Percentiles rank a stretch among this genome's conserved stretches.
Evolutionary conservation across 495 filamentous ascomycete species (phyloP).

Genomic region (Geoglossum glabrum): DNA sequence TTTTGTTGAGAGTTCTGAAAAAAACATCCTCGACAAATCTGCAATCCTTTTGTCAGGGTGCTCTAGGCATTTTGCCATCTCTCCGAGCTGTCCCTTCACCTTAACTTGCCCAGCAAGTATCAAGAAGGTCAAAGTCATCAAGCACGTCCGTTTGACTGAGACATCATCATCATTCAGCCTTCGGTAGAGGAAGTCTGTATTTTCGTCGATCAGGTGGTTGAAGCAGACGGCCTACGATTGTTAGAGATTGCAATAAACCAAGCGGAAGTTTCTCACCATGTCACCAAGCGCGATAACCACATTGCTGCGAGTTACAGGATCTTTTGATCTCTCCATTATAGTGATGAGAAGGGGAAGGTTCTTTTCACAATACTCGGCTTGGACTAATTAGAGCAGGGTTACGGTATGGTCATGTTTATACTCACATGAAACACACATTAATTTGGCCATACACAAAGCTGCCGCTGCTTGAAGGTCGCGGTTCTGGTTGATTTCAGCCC

Average conservation of each 20-base stretch:
- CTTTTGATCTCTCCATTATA: conserved; percentile 81
- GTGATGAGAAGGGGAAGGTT: conserved; percentile 91
- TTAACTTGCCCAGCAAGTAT: conserved; percentile 97
- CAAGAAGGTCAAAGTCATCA: conserved; percentile 96
- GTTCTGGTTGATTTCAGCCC: conserved; percentile 18
- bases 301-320: conserved; percentile 81
- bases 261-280: conserved; percentile 35
- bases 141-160: conserved; percentile 87
- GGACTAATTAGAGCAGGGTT: conserved; percentile 8
- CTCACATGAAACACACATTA: conserved; percentile 76
- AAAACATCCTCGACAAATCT: conserved; percentile 94
- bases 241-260: neutral
- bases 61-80: conserved; percentile 98
- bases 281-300: conserved; percentile 93
- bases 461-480: conserved; percentile 77
- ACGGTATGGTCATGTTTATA: neutral
- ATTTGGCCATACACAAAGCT: conserved; percentile 89
- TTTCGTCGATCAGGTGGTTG: conserved; percentile 98
- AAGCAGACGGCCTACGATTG: conserved; percentile 52
- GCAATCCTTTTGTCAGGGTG: conserved; percentile 84
- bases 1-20: conserved; percentile 87
- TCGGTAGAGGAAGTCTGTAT: conserved; percentile 93
- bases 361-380: conserved; percentile 73
- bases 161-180: conserved; percentile 72
- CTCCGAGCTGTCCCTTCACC: conserved; percentile 97